phyloP scores from a whole-genome alignment of 2,329 filamentous ascomycete species.

The Tolypocladium ovalisporum region DNA sequence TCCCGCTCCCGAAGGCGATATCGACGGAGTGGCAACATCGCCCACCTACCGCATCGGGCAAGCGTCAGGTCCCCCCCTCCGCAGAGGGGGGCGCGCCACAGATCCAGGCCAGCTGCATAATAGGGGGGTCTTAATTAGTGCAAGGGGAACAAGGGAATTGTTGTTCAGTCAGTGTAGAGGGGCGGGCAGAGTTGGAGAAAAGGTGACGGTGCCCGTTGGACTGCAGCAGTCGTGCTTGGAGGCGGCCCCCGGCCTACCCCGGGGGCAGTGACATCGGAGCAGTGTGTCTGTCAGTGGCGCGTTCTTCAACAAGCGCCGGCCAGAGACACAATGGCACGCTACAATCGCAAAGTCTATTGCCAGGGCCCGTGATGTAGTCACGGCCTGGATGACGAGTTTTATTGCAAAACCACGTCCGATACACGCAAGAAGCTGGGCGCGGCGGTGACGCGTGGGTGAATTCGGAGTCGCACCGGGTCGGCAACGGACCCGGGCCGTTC shows the following conservation, averaged over 20 bases:
- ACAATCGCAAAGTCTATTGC: background rate
- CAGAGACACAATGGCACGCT: background rate
- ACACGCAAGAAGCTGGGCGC: too few species aligned
- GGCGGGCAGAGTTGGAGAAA: background rate
- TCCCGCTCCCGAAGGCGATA: background rate
- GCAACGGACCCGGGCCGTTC: background rate
- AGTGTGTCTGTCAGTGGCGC: background rate
- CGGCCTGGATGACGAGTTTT: too few species aligned
- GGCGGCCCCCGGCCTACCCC: background rate
- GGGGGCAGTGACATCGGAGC: background rate
- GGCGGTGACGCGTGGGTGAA: too few species aligned
- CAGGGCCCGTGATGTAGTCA: too few species aligned
- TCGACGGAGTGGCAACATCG: background rate
- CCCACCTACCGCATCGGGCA: background rate
- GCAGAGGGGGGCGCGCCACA: background rate
- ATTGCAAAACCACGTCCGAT: too few species aligned
- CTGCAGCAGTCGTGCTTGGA: background rate
- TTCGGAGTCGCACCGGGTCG: background rate
- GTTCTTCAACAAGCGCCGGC: background rate
- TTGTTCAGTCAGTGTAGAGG: background rate
- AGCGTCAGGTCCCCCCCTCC: background rate
- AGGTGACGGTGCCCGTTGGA: background rate
- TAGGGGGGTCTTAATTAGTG: too few species aligned
- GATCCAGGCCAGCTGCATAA: background rate
- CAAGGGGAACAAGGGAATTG: background rate